Percentiles rank a stretch among this genome's conserved stretches.
These are phyloP conservation scores for Fusarium lyarnte DNA, from an alignment of 2,329 filamentous ascomycete species.

Conservation along the genomic window DNA sequence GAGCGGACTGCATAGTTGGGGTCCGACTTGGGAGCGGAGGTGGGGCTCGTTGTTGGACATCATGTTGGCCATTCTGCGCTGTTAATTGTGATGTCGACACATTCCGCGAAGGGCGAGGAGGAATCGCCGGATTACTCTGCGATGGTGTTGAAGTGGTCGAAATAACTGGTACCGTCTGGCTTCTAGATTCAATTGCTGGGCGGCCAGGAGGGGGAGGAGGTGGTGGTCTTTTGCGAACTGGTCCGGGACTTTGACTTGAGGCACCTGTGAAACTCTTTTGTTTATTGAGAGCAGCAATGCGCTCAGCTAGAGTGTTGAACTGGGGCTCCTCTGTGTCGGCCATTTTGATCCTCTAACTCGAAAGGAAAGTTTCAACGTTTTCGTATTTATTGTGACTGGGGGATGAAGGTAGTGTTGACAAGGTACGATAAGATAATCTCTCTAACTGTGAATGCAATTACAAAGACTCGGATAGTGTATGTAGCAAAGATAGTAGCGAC, in stretches of 20 bases:
- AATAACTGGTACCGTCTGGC: slow-evolving; percentile 50
- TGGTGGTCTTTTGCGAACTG: slow-evolving; percentile 54
- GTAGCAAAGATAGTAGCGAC: slow-evolving; percentile 11
- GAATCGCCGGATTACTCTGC: slow-evolving; percentile 28
- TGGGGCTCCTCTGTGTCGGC: slow-evolving; percentile 69
- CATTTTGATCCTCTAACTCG: slow-evolving; percentile 53
- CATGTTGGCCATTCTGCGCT: slow-evolving; percentile 18
- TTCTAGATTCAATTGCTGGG: slow-evolving; percentile 50
- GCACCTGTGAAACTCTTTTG: slow-evolving; percentile 66
- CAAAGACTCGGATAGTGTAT: background rate
- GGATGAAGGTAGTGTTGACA: slow-evolving; percentile 1
- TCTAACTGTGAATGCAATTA: background rate
- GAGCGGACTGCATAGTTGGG: slow-evolving; percentile 49
- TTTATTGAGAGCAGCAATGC: slow-evolving; percentile 71
- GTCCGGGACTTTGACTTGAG: slow-evolving; percentile 47
- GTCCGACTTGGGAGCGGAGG: slow-evolving; percentile 51
- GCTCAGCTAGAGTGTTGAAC: slow-evolving; percentile 68
- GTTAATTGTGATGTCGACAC: slow-evolving; percentile 12
- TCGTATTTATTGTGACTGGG: background rate
- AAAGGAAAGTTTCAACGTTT: background rate
- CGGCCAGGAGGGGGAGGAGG: slow-evolving; percentile 55
- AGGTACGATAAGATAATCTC: background rate
- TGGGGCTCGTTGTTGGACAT: slow-evolving; percentile 39
- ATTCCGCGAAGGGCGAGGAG: slow-evolving; percentile 35
- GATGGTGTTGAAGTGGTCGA: slow-evolving; percentile 42